Base-by-base conservation (phyloP, 2,329 filamentous ascomycete species). In the Lachnellula cervina region DNA sequence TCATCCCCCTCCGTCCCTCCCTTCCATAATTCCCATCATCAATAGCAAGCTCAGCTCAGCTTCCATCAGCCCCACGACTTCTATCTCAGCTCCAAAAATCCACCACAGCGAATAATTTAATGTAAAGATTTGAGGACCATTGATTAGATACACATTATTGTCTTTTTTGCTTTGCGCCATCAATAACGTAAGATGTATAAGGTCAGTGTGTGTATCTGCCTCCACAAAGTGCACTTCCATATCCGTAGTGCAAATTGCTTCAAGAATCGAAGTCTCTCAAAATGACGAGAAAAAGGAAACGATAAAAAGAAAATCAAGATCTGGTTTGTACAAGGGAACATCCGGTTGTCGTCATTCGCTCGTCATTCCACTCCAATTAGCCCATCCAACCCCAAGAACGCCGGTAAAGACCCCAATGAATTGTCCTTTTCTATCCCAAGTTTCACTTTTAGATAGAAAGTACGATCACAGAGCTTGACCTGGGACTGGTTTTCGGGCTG, bases 401-500 rank as follows among this genome's bases (percentile, higher is more conserved):
- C 42, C n/a, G 37, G 37, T 16, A 40, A 44, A 43, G 40, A 19
- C 49, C 25, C 28, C 21, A 23, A 47, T 55, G 48, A 44, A 56
- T 49, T 17, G 43, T 35, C 50, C 49, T 49, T 44, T 45, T 45
- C 32, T 46, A 55, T 46, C 42, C 45, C 55, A 49, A 47, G 49
- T 54, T 32, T 45, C 34, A 32, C 19, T 45, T 21, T 43, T 16
- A 50, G 47, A 49, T 50, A 35, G 43, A 23, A 14, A 25, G 9
- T 14, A 21, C 45, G 40, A 57, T 63, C 59, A 69, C 54, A 68
- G 43, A 45, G 67, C 67, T 63, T 69, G 67, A 52, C 68, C 68
- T 16, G 66, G 66, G 53, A 70, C 65, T 19, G 67, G 68, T 49
- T 70, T 70, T 47, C 67, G 58, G 11, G 51, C 58, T 25, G 64